A percentile compares a stretch with the other conserved stretches of the same genome.
phyloP scores from a whole-genome alignment of 176 grass and related monocot species.

The Lolium rigidum region DNA sequence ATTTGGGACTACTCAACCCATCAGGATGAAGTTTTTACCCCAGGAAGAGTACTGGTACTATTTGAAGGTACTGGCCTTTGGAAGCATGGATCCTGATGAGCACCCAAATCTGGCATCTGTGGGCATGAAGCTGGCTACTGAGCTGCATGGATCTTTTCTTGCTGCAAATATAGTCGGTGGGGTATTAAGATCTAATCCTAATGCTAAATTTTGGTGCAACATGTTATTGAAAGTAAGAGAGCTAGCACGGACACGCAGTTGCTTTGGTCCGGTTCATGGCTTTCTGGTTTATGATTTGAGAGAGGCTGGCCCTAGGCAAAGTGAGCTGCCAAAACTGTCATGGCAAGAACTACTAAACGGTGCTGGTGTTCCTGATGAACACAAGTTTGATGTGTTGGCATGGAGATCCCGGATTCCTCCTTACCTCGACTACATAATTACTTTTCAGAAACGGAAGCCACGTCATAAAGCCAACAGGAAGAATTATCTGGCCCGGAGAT shows the following conservation, averaged over 20 bases:
- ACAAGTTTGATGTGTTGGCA: constrained; percentile 36
- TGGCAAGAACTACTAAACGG: neutral
- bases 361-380: neutral
- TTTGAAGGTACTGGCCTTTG: constrained; percentile 47
- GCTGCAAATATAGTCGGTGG: constrained; percentile 48
- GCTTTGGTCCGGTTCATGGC: neutral
- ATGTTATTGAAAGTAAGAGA: constrained; percentile 12
- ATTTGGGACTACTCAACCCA: constrained; percentile 26
- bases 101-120: constrained; percentile 28
- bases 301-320: neutral
- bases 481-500: no score
- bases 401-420: constrained; percentile 23
- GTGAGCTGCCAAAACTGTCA: neutral
- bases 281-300: constrained; percentile 38
- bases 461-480: no score
- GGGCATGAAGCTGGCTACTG: constrained; percentile 36
- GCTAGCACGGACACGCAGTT: neutral
- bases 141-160: constrained; percentile 37
- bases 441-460: neutral
- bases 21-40: constrained; percentile 47
- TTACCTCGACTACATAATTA: constrained; percentile 10
- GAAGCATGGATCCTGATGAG: neutral
- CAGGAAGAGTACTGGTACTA: constrained; percentile 54
- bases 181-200: constrained; percentile 38
- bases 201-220: constrained; percentile 16